Conservation (phyloP, 495 filamentous ascomycete species). For the Staphylotrichum tortipilum region DNA sequence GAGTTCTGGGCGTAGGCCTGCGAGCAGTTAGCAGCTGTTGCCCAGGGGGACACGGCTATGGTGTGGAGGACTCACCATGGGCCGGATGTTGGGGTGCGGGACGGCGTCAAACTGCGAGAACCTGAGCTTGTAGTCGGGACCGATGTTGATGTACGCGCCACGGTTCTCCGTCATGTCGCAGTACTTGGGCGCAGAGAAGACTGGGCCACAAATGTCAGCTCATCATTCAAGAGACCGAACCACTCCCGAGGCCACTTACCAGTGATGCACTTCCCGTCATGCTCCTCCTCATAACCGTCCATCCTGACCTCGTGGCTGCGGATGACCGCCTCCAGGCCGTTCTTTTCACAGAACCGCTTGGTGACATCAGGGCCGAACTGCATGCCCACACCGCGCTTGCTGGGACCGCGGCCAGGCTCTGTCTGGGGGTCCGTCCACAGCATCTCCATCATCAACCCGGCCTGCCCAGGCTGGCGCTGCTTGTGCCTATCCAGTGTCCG, state of each 20-base stretch:
- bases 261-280: conserved; percentile 94
- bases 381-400: conserved; percentile 92
- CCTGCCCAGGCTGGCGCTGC: conserved; percentile 91
- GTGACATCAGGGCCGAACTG: conserved; percentile 97
- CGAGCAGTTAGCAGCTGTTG: background rate
- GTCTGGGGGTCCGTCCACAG: conserved; percentile 96
- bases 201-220: no score
- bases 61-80: conserved; percentile 60
- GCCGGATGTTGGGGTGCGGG: conserved; percentile 86
- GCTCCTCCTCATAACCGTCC: conserved; percentile 96
- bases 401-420: conserved; percentile 76
- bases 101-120: conserved; percentile 94
- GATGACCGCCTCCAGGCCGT: conserved; percentile 90
- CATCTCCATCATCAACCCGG: conserved; percentile 99
- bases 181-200: conserved; percentile 96
- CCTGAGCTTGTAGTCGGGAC: conserved; percentile 79
- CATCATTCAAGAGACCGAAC: no score
- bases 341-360: conserved; percentile 92
- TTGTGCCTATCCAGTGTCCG: conserved; percentile 83
- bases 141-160: conserved; percentile 97
- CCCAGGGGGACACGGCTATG: background rate
- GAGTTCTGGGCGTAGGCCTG: conserved; percentile 78
- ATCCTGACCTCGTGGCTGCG: conserved; percentile 96
- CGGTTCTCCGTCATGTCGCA: conserved; percentile 97
- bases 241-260: conserved; percentile 46